Conservation (phyloP, 805 yeast genomes). For the Diddensiella santjacobensis region DNA sequence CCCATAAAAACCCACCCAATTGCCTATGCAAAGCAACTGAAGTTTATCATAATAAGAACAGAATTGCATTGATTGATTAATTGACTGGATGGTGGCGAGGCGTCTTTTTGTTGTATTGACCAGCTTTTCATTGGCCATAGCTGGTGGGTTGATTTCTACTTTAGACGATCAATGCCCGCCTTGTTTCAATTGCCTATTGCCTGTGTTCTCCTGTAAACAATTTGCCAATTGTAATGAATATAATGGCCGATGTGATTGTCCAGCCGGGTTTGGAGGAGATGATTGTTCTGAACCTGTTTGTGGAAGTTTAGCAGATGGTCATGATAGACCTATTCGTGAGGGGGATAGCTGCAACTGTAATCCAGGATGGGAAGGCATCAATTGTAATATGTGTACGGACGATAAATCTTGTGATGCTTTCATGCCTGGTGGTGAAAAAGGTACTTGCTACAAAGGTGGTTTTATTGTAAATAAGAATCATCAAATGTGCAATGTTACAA, state of each 20-base stretch:
- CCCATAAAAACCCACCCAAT: too few relatives aligned
- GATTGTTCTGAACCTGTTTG: conserved; percentile 88
- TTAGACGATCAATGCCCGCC: conserved; percentile 64
- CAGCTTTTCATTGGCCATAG: background rate
- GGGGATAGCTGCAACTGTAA: conserved; percentile 64
- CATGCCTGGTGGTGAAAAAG: conserved; percentile 79
- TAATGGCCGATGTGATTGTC: conserved; percentile 90
- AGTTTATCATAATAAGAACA: too few relatives aligned
- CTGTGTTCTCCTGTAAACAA: conserved; percentile 86
- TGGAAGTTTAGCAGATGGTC: conserved; percentile 70
- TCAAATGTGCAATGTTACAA: conserved; percentile 95
- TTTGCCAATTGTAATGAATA: conserved; percentile 82
- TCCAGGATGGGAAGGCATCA: conserved; percentile 90
- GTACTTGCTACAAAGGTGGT: conserved; percentile 88
- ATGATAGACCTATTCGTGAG: conserved; percentile 56
- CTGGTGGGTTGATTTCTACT: background rate
- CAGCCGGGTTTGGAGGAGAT: conserved; percentile 88
- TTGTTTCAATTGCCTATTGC: conserved; percentile 91
- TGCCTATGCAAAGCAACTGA: too few relatives aligned
- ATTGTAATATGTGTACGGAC: conserved; percentile 74
- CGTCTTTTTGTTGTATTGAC: background rate
- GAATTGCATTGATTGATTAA: too few relatives aligned
- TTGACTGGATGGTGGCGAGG: background rate
- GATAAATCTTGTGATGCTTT: conserved; percentile 80
- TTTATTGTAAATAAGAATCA: conserved; percentile 72